These are phyloP conservation scores for Sclerotinia nivalis DNA, from an alignment of 2,329 filamentous ascomycete genomes.

Conservation along the genomic window DNA sequence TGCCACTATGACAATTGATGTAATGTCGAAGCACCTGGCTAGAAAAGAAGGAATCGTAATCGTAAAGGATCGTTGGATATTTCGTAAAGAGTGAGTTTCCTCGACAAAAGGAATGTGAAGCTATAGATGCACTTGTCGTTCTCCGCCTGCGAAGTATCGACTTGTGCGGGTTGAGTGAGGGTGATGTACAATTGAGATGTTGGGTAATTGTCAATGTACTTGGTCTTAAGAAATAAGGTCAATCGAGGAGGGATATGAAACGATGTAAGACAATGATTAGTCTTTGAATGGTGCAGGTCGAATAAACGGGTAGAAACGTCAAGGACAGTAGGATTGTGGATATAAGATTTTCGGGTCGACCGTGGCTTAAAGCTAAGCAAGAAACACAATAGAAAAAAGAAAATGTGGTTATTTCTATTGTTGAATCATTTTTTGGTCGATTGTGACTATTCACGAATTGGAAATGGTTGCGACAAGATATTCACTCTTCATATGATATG, in stretches of 20 bases:
- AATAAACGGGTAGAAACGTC: background rate
- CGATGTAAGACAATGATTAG: conserved; percentile 8
- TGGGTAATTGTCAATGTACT: background rate
- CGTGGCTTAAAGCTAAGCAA: conserved; percentile 10
- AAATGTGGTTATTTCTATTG: conserved; percentile 4
- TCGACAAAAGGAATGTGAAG: conserved; percentile 35
- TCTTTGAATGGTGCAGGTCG: conserved; percentile 2
- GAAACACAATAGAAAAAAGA: conserved; percentile 9
- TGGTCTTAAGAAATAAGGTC: background rate
- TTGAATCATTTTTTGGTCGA: conserved; percentile 1
- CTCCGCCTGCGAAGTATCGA: conserved; percentile 54
- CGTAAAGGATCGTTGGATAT: conserved; percentile 24
- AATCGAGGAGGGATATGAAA: background rate
- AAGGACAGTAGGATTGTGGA: conserved; percentile 9
- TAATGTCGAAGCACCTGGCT: conserved; percentile 30
- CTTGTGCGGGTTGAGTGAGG: conserved; percentile 37
- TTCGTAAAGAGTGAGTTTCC: conserved; percentile 25
- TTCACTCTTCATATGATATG: background rate
- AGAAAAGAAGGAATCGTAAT: conserved; percentile 24
- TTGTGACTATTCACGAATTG: background rate
- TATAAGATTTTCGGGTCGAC: background rate
- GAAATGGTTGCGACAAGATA: background rate
- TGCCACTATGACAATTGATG: conserved; percentile 28
- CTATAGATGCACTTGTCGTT: conserved; percentile 48
- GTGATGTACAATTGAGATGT: conserved; percentile 8